These are phyloP conservation scores for Millerozyma miso DNA, from an alignment of 805 yeast species.

Conservation along the genomic window DNA sequence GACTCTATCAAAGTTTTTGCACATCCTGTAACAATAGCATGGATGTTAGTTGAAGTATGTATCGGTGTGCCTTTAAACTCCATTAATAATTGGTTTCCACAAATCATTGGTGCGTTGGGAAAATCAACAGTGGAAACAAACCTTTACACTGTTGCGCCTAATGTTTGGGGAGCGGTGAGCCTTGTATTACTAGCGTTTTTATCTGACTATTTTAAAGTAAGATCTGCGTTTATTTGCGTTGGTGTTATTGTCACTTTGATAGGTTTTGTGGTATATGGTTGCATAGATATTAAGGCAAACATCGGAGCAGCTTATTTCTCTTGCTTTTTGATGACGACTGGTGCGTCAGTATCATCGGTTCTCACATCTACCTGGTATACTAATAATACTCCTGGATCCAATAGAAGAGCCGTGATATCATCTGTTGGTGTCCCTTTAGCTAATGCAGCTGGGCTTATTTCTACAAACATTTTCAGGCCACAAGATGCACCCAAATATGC, in stretches of 20 bases:
- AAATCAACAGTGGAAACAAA: conserved; percentile 39
- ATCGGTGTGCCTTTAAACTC: conserved; percentile 48
- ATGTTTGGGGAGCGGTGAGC: conserved; percentile 43
- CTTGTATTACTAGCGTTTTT: conserved; percentile 34
- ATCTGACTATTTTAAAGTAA: conserved; percentile 36
- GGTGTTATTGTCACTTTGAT: conserved; percentile 38
- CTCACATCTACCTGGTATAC: conserved; percentile 49
- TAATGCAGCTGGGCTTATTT: conserved; percentile 29
- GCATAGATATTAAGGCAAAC: conserved; percentile 36
- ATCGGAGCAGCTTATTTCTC: conserved; percentile 41
- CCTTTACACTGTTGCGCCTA: conserved; percentile 46
- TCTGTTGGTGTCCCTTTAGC: conserved; percentile 41
- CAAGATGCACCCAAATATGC: conserved; percentile 29
- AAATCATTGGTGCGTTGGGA: conserved; percentile 34
- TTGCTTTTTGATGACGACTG: conserved; percentile 46
- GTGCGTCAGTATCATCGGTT: conserved; percentile 46
- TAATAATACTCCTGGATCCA: conserved; percentile 45
- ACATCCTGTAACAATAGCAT: conserved; percentile 42
- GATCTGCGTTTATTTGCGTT: conserved; percentile 36
- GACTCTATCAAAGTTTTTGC: conserved; percentile 42
- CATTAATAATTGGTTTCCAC: conserved; percentile 49
- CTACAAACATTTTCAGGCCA: conserved; percentile 28
- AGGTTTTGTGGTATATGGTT: conserved; percentile 46
- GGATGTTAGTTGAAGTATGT: conserved; percentile 43
- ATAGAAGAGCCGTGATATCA: conserved; percentile 42